A percentile compares a stretch with the other conserved stretches of the same genome.
phyloP scores from a whole-genome alignment of 768 basidiomycete species.

The Lactifluus pinguis region DNA sequence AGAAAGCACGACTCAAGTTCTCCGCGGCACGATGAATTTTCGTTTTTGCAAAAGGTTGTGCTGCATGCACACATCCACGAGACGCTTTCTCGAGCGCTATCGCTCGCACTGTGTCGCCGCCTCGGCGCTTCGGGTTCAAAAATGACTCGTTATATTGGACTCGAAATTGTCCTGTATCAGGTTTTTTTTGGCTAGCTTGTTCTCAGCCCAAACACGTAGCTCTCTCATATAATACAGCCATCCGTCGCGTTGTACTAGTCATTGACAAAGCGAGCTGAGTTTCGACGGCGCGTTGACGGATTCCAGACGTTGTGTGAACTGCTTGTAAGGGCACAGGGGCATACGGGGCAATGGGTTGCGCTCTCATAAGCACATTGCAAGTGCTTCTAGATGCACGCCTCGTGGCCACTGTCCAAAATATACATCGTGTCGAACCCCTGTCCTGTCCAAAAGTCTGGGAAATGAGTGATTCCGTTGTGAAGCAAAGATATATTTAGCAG shows the following conservation, averaged over 20 bases:
- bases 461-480: background rate
- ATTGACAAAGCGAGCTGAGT: background rate
- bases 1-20: conserved; percentile 52
- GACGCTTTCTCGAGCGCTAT: background rate
- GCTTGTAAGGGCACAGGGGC: background rate
- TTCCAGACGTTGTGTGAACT: background rate
- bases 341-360: too few species aligned
- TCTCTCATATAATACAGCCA: background rate
- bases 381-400: background rate
- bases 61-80: background rate
- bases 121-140: background rate
- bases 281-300: background rate
- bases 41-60: background rate
- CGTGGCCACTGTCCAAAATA: background rate
- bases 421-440: background rate
- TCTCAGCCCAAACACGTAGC: background rate
- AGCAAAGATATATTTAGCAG: background rate
- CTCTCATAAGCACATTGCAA: too few species aligned
- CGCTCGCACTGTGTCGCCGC: background rate
- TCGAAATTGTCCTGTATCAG: background rate
- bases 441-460: background rate
- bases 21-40: conserved; percentile 18
- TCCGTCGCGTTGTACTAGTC: background rate
- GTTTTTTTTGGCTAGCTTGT: background rate
- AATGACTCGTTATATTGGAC: background rate